Conservation (phyloP, 192 early-diverging fungal species). For the Podila verticillata region DNA sequence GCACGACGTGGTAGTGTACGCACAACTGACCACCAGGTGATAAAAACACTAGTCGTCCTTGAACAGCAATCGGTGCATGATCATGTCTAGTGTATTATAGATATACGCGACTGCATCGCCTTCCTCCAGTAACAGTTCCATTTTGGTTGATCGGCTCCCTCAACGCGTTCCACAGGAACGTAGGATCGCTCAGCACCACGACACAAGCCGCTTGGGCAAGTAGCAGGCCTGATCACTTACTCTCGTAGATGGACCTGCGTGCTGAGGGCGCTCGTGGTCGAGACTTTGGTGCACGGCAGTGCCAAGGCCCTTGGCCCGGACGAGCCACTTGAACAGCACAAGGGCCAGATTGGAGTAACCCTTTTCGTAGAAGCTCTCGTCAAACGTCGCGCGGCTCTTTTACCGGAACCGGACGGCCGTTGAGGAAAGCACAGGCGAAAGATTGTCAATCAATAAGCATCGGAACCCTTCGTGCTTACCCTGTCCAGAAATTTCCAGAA, state of each 20-base stretch:
- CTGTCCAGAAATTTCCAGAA: slow-evolving; percentile 86
- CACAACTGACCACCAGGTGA: slow-evolving; percentile 74
- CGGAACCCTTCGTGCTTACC: slow-evolving; percentile 71
- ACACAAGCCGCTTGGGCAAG: slow-evolving; percentile 67
- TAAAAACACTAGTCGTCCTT: slow-evolving; percentile 87
- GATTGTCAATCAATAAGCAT: slow-evolving; percentile 65
- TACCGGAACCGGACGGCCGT: slow-evolving; percentile 85
- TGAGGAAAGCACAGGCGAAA: slow-evolving; percentile 77
- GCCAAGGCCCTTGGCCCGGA: slow-evolving; percentile 66
- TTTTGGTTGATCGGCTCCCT: slow-evolving; percentile 87
- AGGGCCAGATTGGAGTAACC: slow-evolving; percentile 87
- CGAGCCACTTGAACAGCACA: slow-evolving; percentile 68
- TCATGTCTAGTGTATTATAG: slow-evolving; percentile 85
- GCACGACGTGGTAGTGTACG: slow-evolving; percentile 72
- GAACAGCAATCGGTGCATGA: slow-evolving; percentile 69
- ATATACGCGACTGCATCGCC: slow-evolving; percentile 82
- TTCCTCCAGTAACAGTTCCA: slow-evolving; percentile 85
- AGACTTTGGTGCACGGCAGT: slow-evolving; percentile 64
- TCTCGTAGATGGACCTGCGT: slow-evolving; percentile 73
- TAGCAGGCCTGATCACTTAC: slow-evolving; percentile 68
- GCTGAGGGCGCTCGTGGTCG: slow-evolving; percentile 59
- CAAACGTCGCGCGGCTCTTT: slow-evolving; percentile 64
- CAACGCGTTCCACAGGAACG: slow-evolving; percentile 85
- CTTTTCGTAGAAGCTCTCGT: slow-evolving; percentile 78
- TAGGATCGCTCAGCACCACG: slow-evolving; percentile 77